phyloP scores from a whole-genome alignment of 495 filamentous ascomycete species.

The Lasiosphaeria ovina region DNA sequence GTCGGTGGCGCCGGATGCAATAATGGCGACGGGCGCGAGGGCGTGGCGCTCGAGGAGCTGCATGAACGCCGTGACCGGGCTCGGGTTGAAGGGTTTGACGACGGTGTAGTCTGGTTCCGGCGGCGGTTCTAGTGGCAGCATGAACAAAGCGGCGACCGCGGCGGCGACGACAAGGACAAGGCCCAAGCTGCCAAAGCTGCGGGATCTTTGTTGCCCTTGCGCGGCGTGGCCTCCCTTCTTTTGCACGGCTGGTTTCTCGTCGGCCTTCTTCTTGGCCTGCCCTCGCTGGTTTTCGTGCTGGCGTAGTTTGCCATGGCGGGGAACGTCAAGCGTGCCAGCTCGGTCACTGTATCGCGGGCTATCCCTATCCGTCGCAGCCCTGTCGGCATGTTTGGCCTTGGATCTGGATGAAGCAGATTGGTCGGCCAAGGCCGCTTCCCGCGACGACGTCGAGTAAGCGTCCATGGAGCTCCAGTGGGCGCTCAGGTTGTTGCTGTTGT shows the following conservation, averaged over 20 bases:
- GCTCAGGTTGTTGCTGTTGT: not conserved
- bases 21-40: not conserved
- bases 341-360: not conserved
- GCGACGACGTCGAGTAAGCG: not conserved
- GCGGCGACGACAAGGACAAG: not conserved
- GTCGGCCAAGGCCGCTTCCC: not conserved
- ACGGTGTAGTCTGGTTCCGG: not conserved
- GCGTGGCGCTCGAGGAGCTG: not conserved
- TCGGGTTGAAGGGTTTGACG: not conserved
- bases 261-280: not conserved
- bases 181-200: not conserved
- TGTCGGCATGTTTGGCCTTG: not conserved
- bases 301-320: not conserved
- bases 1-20: constrained; percentile 1
- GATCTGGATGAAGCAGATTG: not conserved
- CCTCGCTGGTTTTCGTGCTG: not conserved
- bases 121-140: not conserved
- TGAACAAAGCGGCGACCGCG: not conserved
- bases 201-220: not conserved
- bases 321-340: not conserved
- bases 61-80: not conserved
- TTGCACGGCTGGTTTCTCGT: no score
- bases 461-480: not conserved
- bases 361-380: not conserved
- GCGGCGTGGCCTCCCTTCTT: not conserved